Conservation (phyloP, 1,139 yeast genomes). For the Debaryomyces sp. region DNA sequence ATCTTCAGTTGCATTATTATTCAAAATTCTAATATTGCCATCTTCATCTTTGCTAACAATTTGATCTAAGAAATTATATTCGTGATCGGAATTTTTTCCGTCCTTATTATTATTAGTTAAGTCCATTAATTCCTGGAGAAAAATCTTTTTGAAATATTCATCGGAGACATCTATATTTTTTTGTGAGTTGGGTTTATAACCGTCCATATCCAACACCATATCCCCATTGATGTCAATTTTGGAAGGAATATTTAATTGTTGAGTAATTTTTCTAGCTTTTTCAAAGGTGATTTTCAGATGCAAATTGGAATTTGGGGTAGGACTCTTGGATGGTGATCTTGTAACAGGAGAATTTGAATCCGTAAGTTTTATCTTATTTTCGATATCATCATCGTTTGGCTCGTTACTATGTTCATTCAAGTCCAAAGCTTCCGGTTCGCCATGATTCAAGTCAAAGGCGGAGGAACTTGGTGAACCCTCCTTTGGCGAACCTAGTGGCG, state of each 20-base stretch:
- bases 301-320: conserved; percentile 24
- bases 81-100: conserved; percentile 23
- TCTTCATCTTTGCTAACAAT: conserved; percentile 57
- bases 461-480: conserved; percentile 15
- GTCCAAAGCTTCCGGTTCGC: conserved; percentile 37
- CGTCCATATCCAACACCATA: conserved; percentile 90
- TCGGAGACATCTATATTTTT: conserved; percentile 71
- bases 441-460: conserved; percentile 16
- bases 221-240: conserved; percentile 90
- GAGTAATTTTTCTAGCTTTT: conserved; percentile 69
- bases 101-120: conserved; percentile 19
- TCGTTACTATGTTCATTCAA: conserved; percentile 23
- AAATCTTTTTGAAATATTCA: conserved; percentile 68
- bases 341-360: conserved; percentile 22
- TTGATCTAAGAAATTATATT: conserved; percentile 37
- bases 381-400: conserved; percentile 24
- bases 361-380: conserved; percentile 28
- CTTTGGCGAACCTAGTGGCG: conserved; percentile 43
- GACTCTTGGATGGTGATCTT: conserved; percentile 17
- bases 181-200: conserved; percentile 83
- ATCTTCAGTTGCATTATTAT: conserved; percentile 26
- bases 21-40: conserved; percentile 68
- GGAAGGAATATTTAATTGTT: conserved; percentile 82
- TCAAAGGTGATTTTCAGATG: conserved; percentile 54
- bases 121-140: conserved; percentile 55